Conservation (phyloP, 2,329 filamentous ascomycete species). For the Fusarium setosum region DNA sequence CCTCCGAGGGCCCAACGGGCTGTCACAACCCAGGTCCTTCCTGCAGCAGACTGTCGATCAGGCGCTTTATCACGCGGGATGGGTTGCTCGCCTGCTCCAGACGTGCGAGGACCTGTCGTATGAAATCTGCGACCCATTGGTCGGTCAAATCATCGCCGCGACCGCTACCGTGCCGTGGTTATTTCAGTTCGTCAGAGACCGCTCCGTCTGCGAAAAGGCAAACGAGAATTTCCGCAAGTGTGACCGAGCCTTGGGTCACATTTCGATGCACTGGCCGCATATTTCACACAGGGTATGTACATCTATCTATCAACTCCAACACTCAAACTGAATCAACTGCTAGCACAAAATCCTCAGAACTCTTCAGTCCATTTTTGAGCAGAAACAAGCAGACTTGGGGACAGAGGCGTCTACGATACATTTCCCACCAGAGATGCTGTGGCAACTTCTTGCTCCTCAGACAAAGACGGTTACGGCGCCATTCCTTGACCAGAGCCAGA, state of each 20-base stretch:
- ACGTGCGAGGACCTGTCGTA: conserved; percentile 14
- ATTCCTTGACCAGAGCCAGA: no score
- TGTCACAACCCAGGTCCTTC: conserved; percentile 15
- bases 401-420: no score
- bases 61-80: conserved; percentile 11
- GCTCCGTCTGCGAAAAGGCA: conserved; percentile 5
- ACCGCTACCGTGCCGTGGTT: conserved; percentile 20
- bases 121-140: conserved; percentile 10
- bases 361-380: no score
- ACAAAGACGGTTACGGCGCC: no score
- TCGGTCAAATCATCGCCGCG: conserved; percentile 16
- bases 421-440: no score
- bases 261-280: not conserved
- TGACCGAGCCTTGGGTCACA: not conserved
- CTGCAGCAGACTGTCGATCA: conserved; percentile 21
- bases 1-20: not conserved
- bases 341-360: no score
- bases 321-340: no score
- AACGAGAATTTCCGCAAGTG: not conserved
- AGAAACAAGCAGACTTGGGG: no score
- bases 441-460: no score
- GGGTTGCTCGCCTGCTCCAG: conserved; percentile 16
- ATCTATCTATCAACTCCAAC: no score
- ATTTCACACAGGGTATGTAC: not conserved
- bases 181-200: conserved; percentile 24